Percentiles rank a stretch among this genome's conserved stretches.
These are phyloP conservation scores for Hevea brasiliensis DNA, from an alignment of 345 rosid genomes.

Conservation along the genomic window DNA sequence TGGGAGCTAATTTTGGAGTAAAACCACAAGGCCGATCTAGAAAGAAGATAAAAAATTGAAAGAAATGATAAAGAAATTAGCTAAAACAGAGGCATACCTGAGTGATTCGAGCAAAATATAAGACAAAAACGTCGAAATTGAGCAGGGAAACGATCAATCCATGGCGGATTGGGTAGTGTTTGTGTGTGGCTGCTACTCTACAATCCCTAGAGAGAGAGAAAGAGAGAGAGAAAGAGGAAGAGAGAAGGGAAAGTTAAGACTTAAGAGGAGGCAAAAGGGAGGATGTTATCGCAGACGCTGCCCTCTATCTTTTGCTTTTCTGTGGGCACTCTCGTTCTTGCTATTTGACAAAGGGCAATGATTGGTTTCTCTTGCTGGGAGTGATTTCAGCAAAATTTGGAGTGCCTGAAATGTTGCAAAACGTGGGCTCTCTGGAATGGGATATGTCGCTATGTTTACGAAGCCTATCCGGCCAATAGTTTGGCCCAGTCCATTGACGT, in stretches of 20 bases:
- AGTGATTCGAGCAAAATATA: not conserved
- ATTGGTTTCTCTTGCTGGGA: not conserved
- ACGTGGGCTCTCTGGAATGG: constrained; percentile 11
- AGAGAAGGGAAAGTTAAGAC: not conserved
- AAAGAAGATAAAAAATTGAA: not conserved
- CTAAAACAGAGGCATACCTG: not conserved
- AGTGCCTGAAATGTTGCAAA: constrained; percentile 17
- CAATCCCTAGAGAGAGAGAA: constrained; percentile 50
- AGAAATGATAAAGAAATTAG: not conserved
- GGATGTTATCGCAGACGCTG: constrained; percentile 30
- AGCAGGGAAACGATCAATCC: constrained; percentile 38
- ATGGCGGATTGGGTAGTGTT: constrained; percentile 21
- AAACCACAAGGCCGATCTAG: constrained; percentile 20
- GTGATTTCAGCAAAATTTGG: constrained; percentile 2
- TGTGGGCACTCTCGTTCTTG: constrained; percentile 37
- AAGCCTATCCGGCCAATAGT: not conserved
- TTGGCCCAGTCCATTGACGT: not conserved
- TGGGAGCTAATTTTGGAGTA: not conserved
- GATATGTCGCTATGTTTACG: not conserved
- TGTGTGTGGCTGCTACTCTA: constrained; percentile 37
- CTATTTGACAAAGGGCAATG: constrained; percentile 6
- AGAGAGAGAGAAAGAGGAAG: constrained; percentile 7
- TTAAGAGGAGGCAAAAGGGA: constrained; percentile 30
- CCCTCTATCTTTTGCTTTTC: constrained; percentile 15
- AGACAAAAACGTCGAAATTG: not conserved